Conservation (phyloP, 2,329 filamentous ascomycete genomes). For the Tolypocladium nubicola region DNA sequence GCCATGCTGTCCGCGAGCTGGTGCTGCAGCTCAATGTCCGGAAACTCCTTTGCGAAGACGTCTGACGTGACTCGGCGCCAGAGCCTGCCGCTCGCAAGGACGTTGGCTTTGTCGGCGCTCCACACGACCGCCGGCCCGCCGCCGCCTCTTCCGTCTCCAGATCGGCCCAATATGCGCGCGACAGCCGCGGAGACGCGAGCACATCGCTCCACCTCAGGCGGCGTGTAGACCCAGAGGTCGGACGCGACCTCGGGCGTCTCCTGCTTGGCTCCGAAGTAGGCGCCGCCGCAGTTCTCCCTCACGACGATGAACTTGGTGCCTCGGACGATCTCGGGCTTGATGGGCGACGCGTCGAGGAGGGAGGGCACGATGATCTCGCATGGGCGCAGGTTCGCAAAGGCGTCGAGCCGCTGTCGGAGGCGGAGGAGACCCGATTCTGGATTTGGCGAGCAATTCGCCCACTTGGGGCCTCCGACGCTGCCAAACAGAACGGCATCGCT, state of each 20-base stretch:
- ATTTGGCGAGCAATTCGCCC: slow-evolving; percentile 27
- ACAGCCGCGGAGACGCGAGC: slow-evolving; percentile 34
- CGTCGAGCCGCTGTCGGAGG: slow-evolving; percentile 28
- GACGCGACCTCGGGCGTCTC: slow-evolving; percentile 31
- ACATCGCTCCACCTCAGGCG: slow-evolving; percentile 33
- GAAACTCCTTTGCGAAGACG: slow-evolving; percentile 29
- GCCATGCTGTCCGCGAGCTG: slow-evolving; percentile 37
- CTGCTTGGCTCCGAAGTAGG: slow-evolving; percentile 37
- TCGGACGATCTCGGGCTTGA: slow-evolving; percentile 31
- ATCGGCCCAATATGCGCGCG: slow-evolving; percentile 21
- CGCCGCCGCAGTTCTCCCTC: slow-evolving; percentile 38
- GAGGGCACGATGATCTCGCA: slow-evolving; percentile 34
- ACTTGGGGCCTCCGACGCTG: slow-evolving; percentile 36
- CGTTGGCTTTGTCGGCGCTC: slow-evolving; percentile 42
- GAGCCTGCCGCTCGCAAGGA: slow-evolving; percentile 37
- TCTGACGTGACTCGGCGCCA: slow-evolving; percentile 34
- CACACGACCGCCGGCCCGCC: slow-evolving; percentile 29
- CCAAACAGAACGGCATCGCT: slow-evolving; percentile 37
- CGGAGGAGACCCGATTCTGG: slow-evolving; percentile 32
- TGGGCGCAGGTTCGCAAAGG: slow-evolving; percentile 40
- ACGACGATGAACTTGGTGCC: slow-evolving; percentile 38
- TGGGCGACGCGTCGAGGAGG: slow-evolving; percentile 26
- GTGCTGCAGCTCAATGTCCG: slow-evolving; percentile 29
- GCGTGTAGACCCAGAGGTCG: slow-evolving; percentile 36
- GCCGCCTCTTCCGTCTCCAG: slow-evolving; percentile 11